Conservation (phyloP, 768 basidiomycete genomes). For the Termitomyces heimii region DNA sequence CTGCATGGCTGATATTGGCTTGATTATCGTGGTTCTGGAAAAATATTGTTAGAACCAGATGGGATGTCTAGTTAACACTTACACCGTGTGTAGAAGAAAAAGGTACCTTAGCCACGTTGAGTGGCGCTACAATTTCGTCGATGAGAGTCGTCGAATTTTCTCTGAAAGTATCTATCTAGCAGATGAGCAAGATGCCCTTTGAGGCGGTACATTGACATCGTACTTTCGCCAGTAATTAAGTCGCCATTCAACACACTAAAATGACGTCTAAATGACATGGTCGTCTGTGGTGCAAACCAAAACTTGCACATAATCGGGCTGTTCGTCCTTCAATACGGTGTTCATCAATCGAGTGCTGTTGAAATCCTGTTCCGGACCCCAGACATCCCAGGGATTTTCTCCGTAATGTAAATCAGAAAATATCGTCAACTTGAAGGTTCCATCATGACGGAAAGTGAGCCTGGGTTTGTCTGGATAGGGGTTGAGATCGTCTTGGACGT, state of each 20-base stretch:
- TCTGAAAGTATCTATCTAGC: conserved; percentile 47
- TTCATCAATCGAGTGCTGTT: conserved; percentile 59
- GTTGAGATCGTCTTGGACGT: conserved; percentile 14
- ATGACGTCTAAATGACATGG: not conserved
- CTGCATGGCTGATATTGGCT: conserved; percentile 62
- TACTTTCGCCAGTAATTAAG: conserved; percentile 68
- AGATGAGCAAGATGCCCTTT: not conserved
- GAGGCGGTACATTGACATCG: conserved; percentile 7
- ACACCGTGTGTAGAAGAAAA: conserved; percentile 71
- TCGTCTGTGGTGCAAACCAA: not conserved
- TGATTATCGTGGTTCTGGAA: conserved; percentile 69
- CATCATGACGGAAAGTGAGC: conserved; percentile 49
- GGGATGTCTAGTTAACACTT: conserved; percentile 13
- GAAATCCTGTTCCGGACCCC: conserved; percentile 63
- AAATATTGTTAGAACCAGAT: not conserved
- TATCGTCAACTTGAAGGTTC: conserved; percentile 65
- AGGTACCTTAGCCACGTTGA: conserved; percentile 50
- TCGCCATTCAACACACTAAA: conserved; percentile 67
- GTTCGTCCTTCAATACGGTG: conserved; percentile 46
- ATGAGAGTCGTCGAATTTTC: conserved; percentile 65
- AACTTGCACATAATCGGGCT: conserved; percentile 65
- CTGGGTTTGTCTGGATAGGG: conserved; percentile 37
- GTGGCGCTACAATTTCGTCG: conserved; percentile 55
- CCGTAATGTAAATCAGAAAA: conserved; percentile 77
- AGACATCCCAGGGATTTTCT: conserved; percentile 65